Evolutionary conservation across 1,139 yeast genomes (phyloP).

Genomic region (Debaryomyces fabryi): DNA sequence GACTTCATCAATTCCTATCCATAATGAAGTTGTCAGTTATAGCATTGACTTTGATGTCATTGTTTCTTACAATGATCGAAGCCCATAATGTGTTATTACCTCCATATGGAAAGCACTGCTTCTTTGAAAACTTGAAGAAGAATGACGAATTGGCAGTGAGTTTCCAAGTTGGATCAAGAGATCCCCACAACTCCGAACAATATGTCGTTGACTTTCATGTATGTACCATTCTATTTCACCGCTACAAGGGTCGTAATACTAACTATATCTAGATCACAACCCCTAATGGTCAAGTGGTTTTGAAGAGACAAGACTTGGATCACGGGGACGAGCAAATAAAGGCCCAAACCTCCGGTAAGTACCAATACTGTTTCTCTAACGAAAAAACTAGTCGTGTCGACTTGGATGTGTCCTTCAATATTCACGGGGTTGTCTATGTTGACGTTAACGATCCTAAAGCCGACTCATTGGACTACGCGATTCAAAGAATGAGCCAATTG

Average conservation of each 20-base stretch:
- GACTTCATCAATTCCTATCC: not conserved
- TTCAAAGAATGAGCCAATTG: slow-evolving; percentile 72
- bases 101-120: slow-evolving; percentile 88
- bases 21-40: slow-evolving; percentile 6
- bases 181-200: slow-evolving; percentile 77
- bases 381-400: slow-evolving; percentile 73
- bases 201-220: slow-evolving; percentile 73
- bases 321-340: slow-evolving; percentile 80
- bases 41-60: slow-evolving; percentile 6
- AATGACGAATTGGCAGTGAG: slow-evolving; percentile 88
- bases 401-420: slow-evolving; percentile 92
- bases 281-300: slow-evolving; percentile 60
- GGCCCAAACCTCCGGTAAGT: slow-evolving; percentile 72
- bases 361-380: slow-evolving; percentile 88
- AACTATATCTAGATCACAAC: slow-evolving; percentile 44
- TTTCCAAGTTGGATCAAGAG: slow-evolving; percentile 93
- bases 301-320: slow-evolving; percentile 57
- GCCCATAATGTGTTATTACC: slow-evolving; percentile 86
- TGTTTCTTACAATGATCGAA: slow-evolving; percentile 22
- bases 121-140: slow-evolving; percentile 76
- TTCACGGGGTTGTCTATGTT: slow-evolving; percentile 88
- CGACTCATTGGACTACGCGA: slow-evolving; percentile 84
- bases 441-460: slow-evolving; percentile 82
- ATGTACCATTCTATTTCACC: slow-evolving; percentile 11
- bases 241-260: slow-evolving; percentile 10